These are phyloP conservation scores for Suillus lakei DNA, from an alignment of 768 basidiomycete species.

Conservation along the genomic window DNA sequence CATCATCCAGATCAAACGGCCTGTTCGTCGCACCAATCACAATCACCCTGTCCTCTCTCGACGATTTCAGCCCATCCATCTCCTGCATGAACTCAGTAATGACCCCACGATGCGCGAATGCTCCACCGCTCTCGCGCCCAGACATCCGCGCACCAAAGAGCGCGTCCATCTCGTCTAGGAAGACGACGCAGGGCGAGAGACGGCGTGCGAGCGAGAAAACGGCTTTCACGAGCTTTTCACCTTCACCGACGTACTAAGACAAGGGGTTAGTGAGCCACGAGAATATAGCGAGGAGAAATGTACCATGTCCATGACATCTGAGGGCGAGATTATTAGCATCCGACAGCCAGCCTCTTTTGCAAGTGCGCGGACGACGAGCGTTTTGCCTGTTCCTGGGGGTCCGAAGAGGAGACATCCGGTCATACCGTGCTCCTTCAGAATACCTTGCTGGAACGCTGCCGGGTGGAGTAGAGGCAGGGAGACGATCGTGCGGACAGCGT, in stretches of 20 bases:
- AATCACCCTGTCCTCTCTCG: slow-evolving; percentile 79
- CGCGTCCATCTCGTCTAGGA: slow-evolving; percentile 94
- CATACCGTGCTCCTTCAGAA: slow-evolving; percentile 91
- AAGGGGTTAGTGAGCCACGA: slow-evolving; percentile 11
- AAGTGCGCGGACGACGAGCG: slow-evolving; percentile 84
- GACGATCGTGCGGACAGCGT: slow-evolving; percentile 90
- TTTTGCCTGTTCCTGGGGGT: slow-evolving; percentile 93
- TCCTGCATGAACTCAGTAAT: slow-evolving; percentile 96
- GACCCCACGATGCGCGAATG: slow-evolving; percentile 83
- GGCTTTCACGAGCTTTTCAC: slow-evolving; percentile 87
- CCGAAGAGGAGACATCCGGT: slow-evolving; percentile 91
- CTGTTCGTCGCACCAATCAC: slow-evolving; percentile 95
- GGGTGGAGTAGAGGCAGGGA: slow-evolving; percentile 89
- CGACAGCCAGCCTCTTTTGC: slow-evolving; percentile 93
- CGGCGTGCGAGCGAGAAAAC: slow-evolving; percentile 87
- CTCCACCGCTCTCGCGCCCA: slow-evolving; percentile 75
- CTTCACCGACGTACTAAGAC: slow-evolving; percentile 82
- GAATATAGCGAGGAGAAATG: slow-evolving; percentile 22
- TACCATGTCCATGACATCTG: slow-evolving; percentile 97
- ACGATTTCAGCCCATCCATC: slow-evolving; percentile 91
- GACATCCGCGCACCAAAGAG: slow-evolving; percentile 87
- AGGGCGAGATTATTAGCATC: slow-evolving; percentile 89
- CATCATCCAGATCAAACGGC: slow-evolving; percentile 90
- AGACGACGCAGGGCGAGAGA: slow-evolving; percentile 90
- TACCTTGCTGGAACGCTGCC: slow-evolving; percentile 84